These are phyloP conservation scores for Cercophora newfieldiana DNA, from an alignment of 495 filamentous ascomycete genomes.

Conservation along the genomic window DNA sequence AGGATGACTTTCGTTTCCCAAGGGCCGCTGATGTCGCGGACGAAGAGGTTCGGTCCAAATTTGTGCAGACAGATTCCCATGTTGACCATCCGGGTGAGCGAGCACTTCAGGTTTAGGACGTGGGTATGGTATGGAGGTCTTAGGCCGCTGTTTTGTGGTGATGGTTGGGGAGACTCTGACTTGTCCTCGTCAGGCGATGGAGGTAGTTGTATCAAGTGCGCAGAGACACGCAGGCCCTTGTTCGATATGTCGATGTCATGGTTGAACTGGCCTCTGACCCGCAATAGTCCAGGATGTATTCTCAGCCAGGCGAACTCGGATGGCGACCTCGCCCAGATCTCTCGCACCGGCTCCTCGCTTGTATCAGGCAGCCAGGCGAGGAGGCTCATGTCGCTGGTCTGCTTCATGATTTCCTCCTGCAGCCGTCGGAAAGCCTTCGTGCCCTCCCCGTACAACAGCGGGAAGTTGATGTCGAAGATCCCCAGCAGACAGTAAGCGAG, in stretches of 20 bases:
- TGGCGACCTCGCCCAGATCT: constrained; percentile 2
- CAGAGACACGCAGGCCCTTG: constrained; percentile 5
- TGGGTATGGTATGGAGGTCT: constrained; percentile 8
- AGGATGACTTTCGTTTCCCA: not conserved
- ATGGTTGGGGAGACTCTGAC: not conserved
- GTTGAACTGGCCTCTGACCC: constrained; percentile 1
- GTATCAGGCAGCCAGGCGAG: constrained; percentile 26
- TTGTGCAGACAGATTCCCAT: not conserved
- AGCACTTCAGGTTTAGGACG: constrained; percentile 2
- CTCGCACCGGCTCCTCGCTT: not conserved
- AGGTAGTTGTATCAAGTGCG: not conserved
- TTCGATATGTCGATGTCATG: constrained; percentile 6
- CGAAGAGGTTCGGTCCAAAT: not conserved
- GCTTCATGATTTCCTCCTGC: constrained; percentile 30
- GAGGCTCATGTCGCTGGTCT: constrained; percentile 31
- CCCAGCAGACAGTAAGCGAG: constrained; percentile 24
- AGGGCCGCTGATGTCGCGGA: not conserved
- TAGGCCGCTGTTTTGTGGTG: not conserved
- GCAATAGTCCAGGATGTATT: not conserved
- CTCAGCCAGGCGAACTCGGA: constrained; percentile 4
- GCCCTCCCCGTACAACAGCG: constrained; percentile 29
- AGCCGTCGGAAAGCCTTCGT: constrained; percentile 23
- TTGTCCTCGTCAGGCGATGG: not conserved
- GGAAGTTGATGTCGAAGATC: constrained; percentile 29
- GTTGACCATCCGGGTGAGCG: not conserved